Percentiles rank a stretch among this genome's conserved stretches.
These are phyloP conservation scores for Pelagophyceae sp. DNA, from an alignment of 352 stramenopile genomes.

Conservation along the genomic window DNA sequence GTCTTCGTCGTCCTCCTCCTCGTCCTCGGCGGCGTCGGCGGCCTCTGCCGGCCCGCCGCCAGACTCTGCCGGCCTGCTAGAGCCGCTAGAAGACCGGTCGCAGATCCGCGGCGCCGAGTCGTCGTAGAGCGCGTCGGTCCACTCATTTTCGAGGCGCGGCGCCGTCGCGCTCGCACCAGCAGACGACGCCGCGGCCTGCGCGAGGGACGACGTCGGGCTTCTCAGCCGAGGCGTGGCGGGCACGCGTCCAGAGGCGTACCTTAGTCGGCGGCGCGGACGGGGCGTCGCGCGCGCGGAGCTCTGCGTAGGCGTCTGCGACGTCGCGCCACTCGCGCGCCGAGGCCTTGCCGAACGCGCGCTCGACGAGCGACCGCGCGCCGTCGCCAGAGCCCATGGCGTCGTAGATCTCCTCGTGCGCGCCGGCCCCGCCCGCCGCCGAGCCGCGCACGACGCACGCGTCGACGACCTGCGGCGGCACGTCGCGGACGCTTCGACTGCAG, in stretches of 20 bases:
- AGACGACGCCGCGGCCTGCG: too few species aligned
- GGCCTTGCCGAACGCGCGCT: neutral
- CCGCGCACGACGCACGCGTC: neutral
- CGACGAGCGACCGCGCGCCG: neutral
- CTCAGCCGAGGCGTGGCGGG: neutral
- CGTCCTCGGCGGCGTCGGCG: neutral
- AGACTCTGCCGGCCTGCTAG: too few species aligned
- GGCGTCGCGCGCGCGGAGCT: neutral
- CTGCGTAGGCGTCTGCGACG: neutral
- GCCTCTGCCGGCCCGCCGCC: too few species aligned
- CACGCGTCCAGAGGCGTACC: too few species aligned
- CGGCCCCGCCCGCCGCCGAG: slow-evolving; percentile 12
- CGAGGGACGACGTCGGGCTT: neutral
- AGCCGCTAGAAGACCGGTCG: too few species aligned
- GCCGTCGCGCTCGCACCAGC: neutral
- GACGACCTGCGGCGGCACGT: too few species aligned
- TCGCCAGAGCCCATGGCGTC: neutral
- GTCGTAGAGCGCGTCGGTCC: neutral
- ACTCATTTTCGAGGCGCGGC: neutral
- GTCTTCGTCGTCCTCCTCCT: neutral
- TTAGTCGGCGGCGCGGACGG: neutral
- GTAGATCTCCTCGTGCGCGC: neutral
- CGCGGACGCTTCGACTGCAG: too few species aligned
- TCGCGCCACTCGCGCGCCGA: neutral
- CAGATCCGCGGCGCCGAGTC: neutral